A percentile compares a stretch with the other conserved stretches of the same genome.
These are phyloP conservation scores for Gossypium raimondii DNA, from an alignment of 345 rosid species.

Conservation along the genomic window DNA sequence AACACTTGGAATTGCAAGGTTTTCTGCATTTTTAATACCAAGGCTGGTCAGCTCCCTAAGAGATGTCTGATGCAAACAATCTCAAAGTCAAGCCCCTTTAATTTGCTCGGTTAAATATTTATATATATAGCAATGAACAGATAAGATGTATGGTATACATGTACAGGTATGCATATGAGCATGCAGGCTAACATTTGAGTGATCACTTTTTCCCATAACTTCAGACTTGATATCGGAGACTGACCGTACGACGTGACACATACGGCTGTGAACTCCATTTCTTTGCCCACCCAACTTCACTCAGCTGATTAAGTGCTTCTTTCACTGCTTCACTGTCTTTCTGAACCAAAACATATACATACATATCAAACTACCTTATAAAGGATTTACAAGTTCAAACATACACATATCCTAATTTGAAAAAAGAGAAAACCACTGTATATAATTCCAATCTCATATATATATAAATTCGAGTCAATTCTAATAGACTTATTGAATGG, in stretches of 20 bases:
- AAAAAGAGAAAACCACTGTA: neutral
- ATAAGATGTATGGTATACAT: slow-evolving; percentile 1
- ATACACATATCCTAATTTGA: neutral
- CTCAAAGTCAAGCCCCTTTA: neutral
- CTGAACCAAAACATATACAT: slow-evolving; percentile 32
- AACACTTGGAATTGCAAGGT: slow-evolving; percentile 90
- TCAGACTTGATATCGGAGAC: slow-evolving; percentile 31
- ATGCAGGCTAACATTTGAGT: slow-evolving; percentile 19
- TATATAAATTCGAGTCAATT: neutral
- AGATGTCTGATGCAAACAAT: slow-evolving; percentile 53
- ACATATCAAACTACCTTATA: neutral
- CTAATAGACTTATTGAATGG: too few relatives aligned
- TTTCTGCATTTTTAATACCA: slow-evolving; percentile 83
- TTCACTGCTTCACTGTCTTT: slow-evolving; percentile 81
- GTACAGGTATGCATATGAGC: slow-evolving; percentile 13
- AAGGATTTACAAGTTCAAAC: neutral
- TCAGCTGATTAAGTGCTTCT: slow-evolving; percentile 68
- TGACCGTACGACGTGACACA: slow-evolving; percentile 91
- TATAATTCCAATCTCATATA: neutral
- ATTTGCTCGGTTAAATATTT: neutral
- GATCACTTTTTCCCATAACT: slow-evolving; percentile 20
- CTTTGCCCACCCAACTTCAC: slow-evolving; percentile 81
- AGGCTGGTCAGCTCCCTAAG: slow-evolving; percentile 73
- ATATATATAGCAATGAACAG: slow-evolving; percentile 8
- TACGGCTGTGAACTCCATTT: slow-evolving; percentile 95